phyloP scores from a whole-genome alignment of 352 stramenopile genomes.

The Phytopythium sindhum region DNA sequence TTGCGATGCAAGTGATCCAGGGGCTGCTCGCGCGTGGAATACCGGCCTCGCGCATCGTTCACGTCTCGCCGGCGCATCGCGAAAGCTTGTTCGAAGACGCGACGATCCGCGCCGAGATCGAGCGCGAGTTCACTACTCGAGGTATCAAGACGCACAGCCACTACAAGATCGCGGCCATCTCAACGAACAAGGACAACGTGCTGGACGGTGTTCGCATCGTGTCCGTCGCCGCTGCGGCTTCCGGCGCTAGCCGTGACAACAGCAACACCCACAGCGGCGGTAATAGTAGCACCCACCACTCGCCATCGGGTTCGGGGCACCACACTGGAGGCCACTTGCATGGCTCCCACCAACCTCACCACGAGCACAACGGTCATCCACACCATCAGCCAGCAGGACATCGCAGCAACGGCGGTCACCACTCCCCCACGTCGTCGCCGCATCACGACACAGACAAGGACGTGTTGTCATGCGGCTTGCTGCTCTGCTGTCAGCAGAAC shows the following conservation, averaged over 20 bases:
- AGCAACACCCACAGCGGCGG: background rate
- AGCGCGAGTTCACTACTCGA: constrained; percentile 40
- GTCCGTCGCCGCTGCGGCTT: constrained; percentile 9
- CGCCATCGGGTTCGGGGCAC: background rate
- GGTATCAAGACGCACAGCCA: constrained; percentile 40
- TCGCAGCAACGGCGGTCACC: background rate
- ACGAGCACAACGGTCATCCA: background rate
- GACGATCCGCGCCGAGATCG: constrained; percentile 52
- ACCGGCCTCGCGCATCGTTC: constrained; percentile 39
- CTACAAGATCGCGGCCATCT: constrained; percentile 44
- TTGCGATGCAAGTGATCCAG: constrained; percentile 69
- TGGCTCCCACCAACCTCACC: background rate
- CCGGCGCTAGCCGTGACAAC: background rate
- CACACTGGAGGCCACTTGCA: background rate
- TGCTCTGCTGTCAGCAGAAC: constrained; percentile 83
- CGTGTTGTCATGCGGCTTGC: constrained; percentile 51
- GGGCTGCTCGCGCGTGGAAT: constrained; percentile 40
- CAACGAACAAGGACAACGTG: constrained; percentile 24
- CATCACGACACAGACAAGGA: background rate
- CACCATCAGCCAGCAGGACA: constrained; percentile 1
- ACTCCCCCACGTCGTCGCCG: background rate
- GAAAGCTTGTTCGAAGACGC: constrained; percentile 53
- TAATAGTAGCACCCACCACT: background rate
- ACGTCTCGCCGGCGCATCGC: constrained; percentile 42
- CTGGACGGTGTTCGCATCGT: constrained; percentile 44